phyloP scores from a whole-genome alignment of 2,329 filamentous ascomycete genomes.

The Xylariaceae sp. region DNA sequence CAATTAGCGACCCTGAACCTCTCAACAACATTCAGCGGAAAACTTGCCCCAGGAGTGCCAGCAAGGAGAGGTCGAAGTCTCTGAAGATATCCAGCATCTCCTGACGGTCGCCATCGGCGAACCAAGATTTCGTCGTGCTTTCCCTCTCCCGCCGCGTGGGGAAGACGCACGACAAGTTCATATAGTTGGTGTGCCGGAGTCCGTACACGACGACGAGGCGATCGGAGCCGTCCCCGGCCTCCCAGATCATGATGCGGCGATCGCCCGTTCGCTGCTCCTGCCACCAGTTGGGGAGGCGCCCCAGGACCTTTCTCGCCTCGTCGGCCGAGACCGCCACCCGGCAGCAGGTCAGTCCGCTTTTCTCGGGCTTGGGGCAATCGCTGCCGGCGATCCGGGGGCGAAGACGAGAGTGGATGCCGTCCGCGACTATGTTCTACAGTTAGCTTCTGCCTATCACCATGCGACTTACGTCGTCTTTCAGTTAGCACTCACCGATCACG shows the following conservation, averaged over 20 bases:
- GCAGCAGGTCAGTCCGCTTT: conserved; percentile 28
- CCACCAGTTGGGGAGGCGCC: conserved; percentile 28
- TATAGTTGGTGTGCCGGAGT: conserved; percentile 20
- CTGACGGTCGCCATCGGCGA: conserved; percentile 26
- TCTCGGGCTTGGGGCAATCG: conserved; percentile 16
- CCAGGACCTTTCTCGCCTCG: conserved; percentile 23
- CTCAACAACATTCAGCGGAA: too few relatives aligned
- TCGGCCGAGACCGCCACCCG: conserved; percentile 27
- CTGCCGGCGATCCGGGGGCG: conserved; percentile 21
- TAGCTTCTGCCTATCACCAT: not conserved
- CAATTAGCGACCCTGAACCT: not conserved
- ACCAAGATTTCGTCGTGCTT: conserved; percentile 23
- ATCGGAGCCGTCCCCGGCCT: conserved; percentile 24
- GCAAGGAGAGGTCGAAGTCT: conserved; percentile 23
- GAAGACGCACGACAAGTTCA: conserved; percentile 31
- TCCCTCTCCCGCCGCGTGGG: conserved; percentile 20
- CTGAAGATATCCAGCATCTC: conserved; percentile 26
- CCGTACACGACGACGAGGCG: conserved; percentile 26
- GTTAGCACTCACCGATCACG: conserved; percentile 21
- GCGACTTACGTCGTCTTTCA: too few relatives aligned
- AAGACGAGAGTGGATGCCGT: conserved; percentile 32
- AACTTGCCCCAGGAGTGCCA: conserved; percentile 25
- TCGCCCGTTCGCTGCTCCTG: conserved; percentile 11
- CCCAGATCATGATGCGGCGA: conserved; percentile 17
- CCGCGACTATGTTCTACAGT: conserved; percentile 17